phyloP scores from a whole-genome alignment of 2,329 filamentous ascomycete genomes.

The Botrytis cinerea region DNA sequence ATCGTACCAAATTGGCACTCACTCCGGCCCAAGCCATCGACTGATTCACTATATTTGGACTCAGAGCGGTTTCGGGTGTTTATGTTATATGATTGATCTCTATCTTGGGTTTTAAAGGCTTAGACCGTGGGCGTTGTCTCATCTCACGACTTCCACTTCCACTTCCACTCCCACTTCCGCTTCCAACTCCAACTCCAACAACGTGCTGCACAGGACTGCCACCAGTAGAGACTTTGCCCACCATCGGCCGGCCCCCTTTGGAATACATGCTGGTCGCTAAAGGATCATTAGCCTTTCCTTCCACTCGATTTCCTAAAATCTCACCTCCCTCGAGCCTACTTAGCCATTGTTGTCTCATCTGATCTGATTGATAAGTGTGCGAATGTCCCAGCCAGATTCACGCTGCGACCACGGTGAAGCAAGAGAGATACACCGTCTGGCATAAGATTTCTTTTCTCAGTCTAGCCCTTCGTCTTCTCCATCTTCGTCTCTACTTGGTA shows the following conservation, averaged over 20 bases:
- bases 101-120: not conserved
- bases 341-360: not conserved
- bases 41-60: not conserved
- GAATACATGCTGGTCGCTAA: slow-evolving; percentile 3
- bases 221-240: not conserved
- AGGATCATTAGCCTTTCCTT: slow-evolving; percentile 15
- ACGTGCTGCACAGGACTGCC: not conserved
- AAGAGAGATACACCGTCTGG: not conserved
- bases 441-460: not conserved
- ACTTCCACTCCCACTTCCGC: not conserved
- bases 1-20: not conserved
- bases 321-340: not conserved
- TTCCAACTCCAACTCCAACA: not conserved
- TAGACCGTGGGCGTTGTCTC: not conserved
- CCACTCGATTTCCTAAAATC: not conserved
- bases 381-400: not conserved
- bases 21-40: not conserved
- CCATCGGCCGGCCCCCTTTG: not conserved
- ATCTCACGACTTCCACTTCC: slow-evolving; percentile 15
- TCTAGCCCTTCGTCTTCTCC: slow-evolving; percentile 3
- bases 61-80: not conserved
- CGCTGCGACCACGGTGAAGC: not conserved
- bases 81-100: not conserved
- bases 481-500: not conserved
- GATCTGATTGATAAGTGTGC: not conserved